Percentiles rank a stretch among this genome's conserved stretches.
Evolutionary conservation across 2,329 filamentous ascomycete species (phyloP).

Genomic region (Colletotrichum simmondsii): DNA sequence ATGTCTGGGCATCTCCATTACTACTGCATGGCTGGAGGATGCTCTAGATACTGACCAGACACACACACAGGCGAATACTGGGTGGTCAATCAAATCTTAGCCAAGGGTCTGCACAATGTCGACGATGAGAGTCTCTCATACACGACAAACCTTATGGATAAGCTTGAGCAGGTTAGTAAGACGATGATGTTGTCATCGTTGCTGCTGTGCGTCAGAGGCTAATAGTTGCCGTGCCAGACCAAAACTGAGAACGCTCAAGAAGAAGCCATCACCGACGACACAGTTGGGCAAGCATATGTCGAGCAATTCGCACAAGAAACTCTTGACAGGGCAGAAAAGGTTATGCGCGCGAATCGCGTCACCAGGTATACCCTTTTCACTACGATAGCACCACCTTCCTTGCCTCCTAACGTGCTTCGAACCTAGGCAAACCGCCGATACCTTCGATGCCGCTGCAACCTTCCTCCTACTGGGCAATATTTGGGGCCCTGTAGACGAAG

Average conservation of each 20-base stretch:
- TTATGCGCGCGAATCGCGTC: constrained; percentile 84
- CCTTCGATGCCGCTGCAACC: constrained; percentile 90
- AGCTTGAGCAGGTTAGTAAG: constrained; percentile 78
- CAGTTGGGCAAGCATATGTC: constrained; percentile 88
- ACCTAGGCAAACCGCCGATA: constrained; percentile 87
- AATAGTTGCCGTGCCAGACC: constrained; percentile 55
- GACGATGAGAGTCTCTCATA: constrained; percentile 84
- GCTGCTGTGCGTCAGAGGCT: constrained; percentile 2
- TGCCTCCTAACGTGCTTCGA: neutral
- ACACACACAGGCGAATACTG: constrained; percentile 79
- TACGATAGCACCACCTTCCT: neutral
- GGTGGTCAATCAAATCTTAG: constrained; percentile 91
- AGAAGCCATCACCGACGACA: constrained; percentile 86
- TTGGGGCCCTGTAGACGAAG: constrained; percentile 81
- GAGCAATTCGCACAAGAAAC: constrained; percentile 94
- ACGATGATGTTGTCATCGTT: too few species aligned
- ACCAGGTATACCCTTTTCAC: constrained; percentile 59
- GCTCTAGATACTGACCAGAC: neutral
- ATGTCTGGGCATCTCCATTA: constrained; percentile 49
- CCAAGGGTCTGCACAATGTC: constrained; percentile 79
- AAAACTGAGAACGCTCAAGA: constrained; percentile 80
- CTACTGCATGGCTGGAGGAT: neutral
- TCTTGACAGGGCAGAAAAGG: constrained; percentile 84
- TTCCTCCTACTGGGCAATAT: constrained; percentile 91
- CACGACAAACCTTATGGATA: constrained; percentile 89